These are phyloP conservation scores for Spizellomyces sp. DNA, from an alignment of 192 early-diverging fungal species.

Conservation along the genomic window DNA sequence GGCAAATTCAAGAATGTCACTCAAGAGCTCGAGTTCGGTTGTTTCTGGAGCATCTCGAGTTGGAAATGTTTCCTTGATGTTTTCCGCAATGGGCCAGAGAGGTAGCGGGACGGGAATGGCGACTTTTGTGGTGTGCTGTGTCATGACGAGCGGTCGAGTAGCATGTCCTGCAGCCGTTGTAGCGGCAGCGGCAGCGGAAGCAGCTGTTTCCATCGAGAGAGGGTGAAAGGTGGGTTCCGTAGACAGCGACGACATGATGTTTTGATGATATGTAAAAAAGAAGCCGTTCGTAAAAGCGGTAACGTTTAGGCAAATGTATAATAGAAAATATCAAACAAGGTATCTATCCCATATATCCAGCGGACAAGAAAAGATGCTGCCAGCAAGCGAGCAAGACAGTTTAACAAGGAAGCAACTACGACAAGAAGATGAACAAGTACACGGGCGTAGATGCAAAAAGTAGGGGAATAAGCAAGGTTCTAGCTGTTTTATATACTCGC, in stretches of 20 bases:
- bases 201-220: background rate
- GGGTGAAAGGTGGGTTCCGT: background rate
- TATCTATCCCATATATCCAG: too few relatives aligned
- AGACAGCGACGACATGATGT: background rate
- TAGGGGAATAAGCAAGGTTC: too few relatives aligned
- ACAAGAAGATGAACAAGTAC: too few relatives aligned
- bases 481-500: too few relatives aligned
- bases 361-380: too few relatives aligned
- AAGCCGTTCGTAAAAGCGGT: background rate
- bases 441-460: too few relatives aligned
- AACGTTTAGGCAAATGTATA: too few relatives aligned
- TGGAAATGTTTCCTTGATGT: conserved; percentile 66
- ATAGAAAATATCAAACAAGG: too few relatives aligned
- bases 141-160: conserved; percentile 71
- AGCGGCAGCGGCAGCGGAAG: background rate
- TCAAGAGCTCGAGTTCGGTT: conserved; percentile 65
- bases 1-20: conserved; percentile 61
- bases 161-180: conserved; percentile 6
- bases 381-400: too few relatives aligned
- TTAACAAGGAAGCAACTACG: too few relatives aligned
- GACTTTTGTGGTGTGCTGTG: conserved; percentile 77
- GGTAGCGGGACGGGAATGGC: conserved; percentile 79
- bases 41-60: conserved; percentile 46
- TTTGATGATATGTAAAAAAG: background rate
- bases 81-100: conserved; percentile 89